phyloP scores from a whole-genome alignment of 1,139 yeast genomes.

The Zygosaccharomyces pseudobailii region DNA sequence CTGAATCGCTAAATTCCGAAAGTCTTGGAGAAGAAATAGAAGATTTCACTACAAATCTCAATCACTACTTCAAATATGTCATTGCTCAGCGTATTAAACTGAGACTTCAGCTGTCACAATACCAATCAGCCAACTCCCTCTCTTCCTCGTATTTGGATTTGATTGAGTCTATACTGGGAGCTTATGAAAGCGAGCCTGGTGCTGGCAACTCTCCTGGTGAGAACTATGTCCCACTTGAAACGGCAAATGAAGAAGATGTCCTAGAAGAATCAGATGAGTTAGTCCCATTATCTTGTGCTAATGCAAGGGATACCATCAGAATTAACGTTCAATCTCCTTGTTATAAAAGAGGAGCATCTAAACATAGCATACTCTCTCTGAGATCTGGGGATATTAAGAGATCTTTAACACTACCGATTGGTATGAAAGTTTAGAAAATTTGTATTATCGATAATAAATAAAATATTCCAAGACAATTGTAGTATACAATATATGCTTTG shows the following conservation, averaged over 20 bases:
- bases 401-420: constrained; percentile 31
- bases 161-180: constrained; percentile 22
- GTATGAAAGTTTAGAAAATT: constrained; percentile 21
- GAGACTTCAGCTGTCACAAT: constrained; percentile 26
- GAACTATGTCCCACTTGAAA: not conserved
- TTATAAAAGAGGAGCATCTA: constrained; percentile 5
- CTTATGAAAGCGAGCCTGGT: constrained; percentile 15
- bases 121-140: constrained; percentile 12
- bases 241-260: constrained; percentile 4
- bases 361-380: constrained; percentile 14
- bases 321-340: constrained; percentile 11
- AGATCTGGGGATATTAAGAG: constrained; percentile 21
- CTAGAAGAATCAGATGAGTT: constrained; percentile 5
- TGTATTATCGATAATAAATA: not conserved
- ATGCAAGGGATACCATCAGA: constrained; percentile 5
- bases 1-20: constrained; percentile 5
- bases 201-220: constrained; percentile 1
- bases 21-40: constrained; percentile 5
- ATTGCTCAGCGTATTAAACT: constrained; percentile 26
- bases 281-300: not conserved
- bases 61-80: constrained; percentile 24
- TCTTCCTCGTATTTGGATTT: constrained; percentile 15
- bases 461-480: not conserved
- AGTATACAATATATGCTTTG: not conserved
- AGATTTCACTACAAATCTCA: constrained; percentile 14